Percentiles rank a stretch among this genome's conserved stretches.
phyloP scores from a whole-genome alignment of 495 filamentous ascomycete genomes.

The Neurospora sp. region DNA sequence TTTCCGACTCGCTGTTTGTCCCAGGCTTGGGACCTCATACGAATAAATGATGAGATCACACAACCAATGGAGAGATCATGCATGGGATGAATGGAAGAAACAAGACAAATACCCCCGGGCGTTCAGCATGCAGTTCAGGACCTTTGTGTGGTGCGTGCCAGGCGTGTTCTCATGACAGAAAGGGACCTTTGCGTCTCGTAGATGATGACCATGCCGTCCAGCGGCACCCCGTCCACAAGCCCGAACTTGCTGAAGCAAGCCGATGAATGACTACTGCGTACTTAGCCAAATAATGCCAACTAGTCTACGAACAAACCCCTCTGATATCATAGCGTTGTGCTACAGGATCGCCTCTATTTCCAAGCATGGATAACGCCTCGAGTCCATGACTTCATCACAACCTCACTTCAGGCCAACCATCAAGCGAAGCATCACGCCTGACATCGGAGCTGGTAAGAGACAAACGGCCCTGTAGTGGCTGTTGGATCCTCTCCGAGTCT shows the following conservation, averaged over 20 bases:
- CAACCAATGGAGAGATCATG: slow-evolving; percentile 29
- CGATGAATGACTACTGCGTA: not conserved
- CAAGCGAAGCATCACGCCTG: not conserved
- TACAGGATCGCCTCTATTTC: not conserved
- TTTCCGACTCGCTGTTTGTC: slow-evolving; percentile 27
- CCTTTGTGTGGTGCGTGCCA: not conserved
- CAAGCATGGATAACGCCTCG: not conserved
- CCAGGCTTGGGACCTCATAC: slow-evolving; percentile 28
- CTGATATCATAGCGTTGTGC: not conserved
- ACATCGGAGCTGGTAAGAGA: not conserved
- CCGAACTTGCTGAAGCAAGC: not conserved
- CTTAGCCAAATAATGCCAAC: not conserved
- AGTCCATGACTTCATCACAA: not conserved
- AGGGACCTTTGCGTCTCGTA: not conserved
- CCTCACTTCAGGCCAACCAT: not conserved
- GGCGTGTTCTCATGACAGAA: not conserved
- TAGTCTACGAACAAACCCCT: not conserved
- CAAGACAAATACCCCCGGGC: slow-evolving; percentile 21
- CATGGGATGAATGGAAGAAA: slow-evolving; percentile 23
- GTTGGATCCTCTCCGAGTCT: not conserved
- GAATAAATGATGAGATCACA: slow-evolving; percentile 29
- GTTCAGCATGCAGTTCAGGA: not conserved
- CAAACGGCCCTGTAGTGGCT: not conserved
- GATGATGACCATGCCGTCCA: not conserved
- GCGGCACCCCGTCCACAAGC: not conserved